A percentile compares a stretch with the other conserved stretches of the same genome.
phyloP scores from a whole-genome alignment of 2,329 filamentous ascomycete species.

The Colletotrichum sidae region DNA sequence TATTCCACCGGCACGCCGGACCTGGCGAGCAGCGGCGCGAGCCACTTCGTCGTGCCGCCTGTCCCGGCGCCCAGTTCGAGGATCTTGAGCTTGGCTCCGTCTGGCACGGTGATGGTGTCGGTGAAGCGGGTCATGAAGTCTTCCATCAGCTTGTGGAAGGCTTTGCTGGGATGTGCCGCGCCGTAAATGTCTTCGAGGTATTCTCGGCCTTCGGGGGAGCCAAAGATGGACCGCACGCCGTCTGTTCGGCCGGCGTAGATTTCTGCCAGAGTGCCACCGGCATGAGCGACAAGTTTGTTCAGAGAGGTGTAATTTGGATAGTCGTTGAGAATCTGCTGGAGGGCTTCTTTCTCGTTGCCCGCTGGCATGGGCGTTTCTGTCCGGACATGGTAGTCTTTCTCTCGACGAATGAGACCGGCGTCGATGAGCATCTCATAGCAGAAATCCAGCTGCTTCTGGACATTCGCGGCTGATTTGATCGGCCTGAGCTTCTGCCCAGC shows the following conservation, averaged over 20 bases:
- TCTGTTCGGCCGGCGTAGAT: constrained; percentile 20
- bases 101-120: not conserved
- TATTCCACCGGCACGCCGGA: constrained; percentile 48
- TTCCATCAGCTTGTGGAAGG: constrained; percentile 26
- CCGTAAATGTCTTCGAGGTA: constrained; percentile 30
- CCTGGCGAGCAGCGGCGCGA: constrained; percentile 42
- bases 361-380: not conserved
- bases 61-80: constrained; percentile 25
- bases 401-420: constrained; percentile 3
- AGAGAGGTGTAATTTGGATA: constrained; percentile 12
- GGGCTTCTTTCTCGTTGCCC: not conserved
- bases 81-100: not conserved
- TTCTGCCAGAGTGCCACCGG: constrained; percentile 13
- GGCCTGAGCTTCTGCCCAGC: constrained; percentile 11
- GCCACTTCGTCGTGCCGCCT: constrained; percentile 21
- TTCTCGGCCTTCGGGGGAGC: constrained; percentile 17
- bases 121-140: constrained; percentile 17
- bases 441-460: constrained; percentile 24
- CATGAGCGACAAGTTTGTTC: constrained; percentile 14
- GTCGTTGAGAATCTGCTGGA: constrained; percentile 11
- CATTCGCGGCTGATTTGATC: constrained; percentile 3
- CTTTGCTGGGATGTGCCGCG: constrained; percentile 23
- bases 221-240: constrained; percentile 22
- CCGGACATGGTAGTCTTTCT: constrained; percentile 1
- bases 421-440: constrained; percentile 16